phyloP scores from a whole-genome alignment of 1,284 basidiomycete genomes.

The Trametes sp. region DNA sequence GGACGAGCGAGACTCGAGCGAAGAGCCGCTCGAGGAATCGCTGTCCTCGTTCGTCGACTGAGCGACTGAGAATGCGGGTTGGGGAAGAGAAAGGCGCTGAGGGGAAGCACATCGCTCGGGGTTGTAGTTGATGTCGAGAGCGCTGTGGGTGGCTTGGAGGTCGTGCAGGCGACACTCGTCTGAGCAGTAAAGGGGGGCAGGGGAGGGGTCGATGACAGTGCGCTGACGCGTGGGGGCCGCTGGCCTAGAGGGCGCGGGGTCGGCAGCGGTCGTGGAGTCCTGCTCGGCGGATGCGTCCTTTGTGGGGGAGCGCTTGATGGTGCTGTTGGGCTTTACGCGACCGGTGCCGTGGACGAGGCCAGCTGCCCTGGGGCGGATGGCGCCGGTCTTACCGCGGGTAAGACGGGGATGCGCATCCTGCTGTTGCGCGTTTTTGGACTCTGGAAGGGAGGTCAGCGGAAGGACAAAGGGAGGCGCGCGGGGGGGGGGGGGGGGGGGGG shows the following conservation, averaged over 20 bases:
- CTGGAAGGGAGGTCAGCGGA: slow-evolving; percentile 33
- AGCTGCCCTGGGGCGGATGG: slow-evolving; percentile 48
- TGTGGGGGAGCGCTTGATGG: slow-evolving; percentile 54
- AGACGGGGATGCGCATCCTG: slow-evolving; percentile 39
- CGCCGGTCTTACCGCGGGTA: slow-evolving; percentile 51
- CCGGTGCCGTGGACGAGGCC: slow-evolving; percentile 71
- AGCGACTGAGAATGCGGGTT: slow-evolving; percentile 45
- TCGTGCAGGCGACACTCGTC: slow-evolving; percentile 73
- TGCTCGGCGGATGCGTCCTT: slow-evolving; percentile 35
- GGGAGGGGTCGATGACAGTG: slow-evolving; percentile 77
- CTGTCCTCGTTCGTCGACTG: slow-evolving; percentile 47
- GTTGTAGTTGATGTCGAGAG: slow-evolving; percentile 54
- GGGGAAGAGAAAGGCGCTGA: slow-evolving; percentile 48
- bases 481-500: slow-evolving; percentile 40
- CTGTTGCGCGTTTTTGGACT: slow-evolving; percentile 36
- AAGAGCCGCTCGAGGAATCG: slow-evolving; percentile 48
- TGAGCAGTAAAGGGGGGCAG: slow-evolving; percentile 80
- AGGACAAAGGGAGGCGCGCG: slow-evolving; percentile 5
- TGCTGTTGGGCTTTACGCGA: slow-evolving; percentile 60
- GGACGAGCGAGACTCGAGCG: slow-evolving; percentile 48
- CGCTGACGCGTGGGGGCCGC: slow-evolving; percentile 51
- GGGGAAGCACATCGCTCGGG: slow-evolving; percentile 50
- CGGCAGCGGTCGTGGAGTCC: slow-evolving; percentile 38
- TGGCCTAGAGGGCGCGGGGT: slow-evolving; percentile 21
- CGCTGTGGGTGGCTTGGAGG: slow-evolving; percentile 50